Percentiles rank a stretch among this genome's conserved stretches.
Conservation (phyloP, 371 early-diverging fungal genomes). For the Apophysomyces trapeziformis region DNA sequence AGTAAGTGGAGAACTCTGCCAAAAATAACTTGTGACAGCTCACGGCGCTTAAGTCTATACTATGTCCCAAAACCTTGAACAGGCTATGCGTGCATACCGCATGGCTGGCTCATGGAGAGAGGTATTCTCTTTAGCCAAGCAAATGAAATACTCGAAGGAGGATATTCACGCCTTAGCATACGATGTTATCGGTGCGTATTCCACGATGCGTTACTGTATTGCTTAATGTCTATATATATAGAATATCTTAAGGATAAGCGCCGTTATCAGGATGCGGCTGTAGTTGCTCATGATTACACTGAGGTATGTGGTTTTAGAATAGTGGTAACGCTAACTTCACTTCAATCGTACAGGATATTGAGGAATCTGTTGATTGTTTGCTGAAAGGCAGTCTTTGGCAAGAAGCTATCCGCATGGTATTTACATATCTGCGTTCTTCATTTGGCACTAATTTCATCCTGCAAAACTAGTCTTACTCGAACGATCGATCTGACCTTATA, state of each 20-base stretch:
- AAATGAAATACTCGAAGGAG: constrained; percentile 54
- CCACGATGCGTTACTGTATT: background rate
- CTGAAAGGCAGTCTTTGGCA: constrained; percentile 72
- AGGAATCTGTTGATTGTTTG: constrained; percentile 66
- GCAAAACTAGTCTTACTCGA: constrained; percentile 48
- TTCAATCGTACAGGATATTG: constrained; percentile 51
- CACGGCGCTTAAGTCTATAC: constrained; percentile 50
- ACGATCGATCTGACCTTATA: constrained; percentile 69
- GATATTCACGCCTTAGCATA: constrained; percentile 56
- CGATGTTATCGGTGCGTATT: constrained; percentile 38
- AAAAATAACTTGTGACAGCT: background rate
- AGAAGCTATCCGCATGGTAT: constrained; percentile 70
- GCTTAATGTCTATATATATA: constrained; percentile 12
- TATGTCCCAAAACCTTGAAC: constrained; percentile 61
- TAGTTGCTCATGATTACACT: constrained; percentile 68
- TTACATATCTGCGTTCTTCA: background rate
- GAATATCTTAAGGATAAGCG: constrained; percentile 63
- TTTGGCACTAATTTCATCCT: background rate
- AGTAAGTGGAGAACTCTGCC: constrained; percentile 24
- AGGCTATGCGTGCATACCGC: constrained; percentile 75
- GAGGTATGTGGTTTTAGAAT: constrained; percentile 23
- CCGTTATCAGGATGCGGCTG: constrained; percentile 64
- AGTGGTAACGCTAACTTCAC: background rate
- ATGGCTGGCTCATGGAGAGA: constrained; percentile 73
- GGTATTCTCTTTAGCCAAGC: constrained; percentile 69